Conservation (phyloP, 2,329 filamentous ascomycete genomes). For the Claviceps africana region DNA sequence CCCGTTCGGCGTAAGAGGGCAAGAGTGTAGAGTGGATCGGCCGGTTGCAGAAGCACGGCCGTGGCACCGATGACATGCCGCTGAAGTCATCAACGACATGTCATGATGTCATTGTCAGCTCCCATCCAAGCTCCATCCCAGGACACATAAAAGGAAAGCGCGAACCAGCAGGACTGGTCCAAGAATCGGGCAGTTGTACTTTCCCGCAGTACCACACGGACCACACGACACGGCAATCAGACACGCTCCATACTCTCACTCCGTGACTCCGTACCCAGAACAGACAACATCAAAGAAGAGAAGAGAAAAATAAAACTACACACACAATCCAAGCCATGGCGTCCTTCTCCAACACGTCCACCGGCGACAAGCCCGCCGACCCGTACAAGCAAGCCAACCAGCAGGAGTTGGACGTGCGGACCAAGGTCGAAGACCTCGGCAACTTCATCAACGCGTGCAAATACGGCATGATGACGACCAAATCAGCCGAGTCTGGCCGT, state of each 20-base stretch:
- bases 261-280: too few relatives aligned
- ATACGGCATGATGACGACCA: constrained; percentile 82
- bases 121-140: background rate
- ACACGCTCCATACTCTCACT: too few relatives aligned
- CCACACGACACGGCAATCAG: background rate
- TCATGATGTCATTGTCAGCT: constrained; percentile 1
- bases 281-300: too few relatives aligned
- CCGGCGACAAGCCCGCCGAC: constrained; percentile 51
- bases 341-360: constrained; percentile 38
- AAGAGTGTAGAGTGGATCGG: background rate
- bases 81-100: background rate
- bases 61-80: background rate
- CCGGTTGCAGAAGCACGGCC: background rate
- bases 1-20: too few relatives aligned
- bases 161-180: too few relatives aligned
- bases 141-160: background rate
- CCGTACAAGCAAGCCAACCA: constrained; percentile 70
- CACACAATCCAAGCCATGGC: constrained; percentile 19
- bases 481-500: constrained; percentile 47
- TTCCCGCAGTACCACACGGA: too few relatives aligned
- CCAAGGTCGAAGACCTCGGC: constrained; percentile 63
- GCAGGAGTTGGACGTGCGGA: constrained; percentile 46
- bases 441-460: constrained; percentile 60
- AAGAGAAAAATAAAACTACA: background rate
- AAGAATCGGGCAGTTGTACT: too few relatives aligned